A percentile compares a stretch with the other conserved stretches of the same genome.
These are phyloP conservation scores for Alternaria longipes DNA, from an alignment of 2,329 filamentous ascomycete species.

Conservation along the genomic window DNA sequence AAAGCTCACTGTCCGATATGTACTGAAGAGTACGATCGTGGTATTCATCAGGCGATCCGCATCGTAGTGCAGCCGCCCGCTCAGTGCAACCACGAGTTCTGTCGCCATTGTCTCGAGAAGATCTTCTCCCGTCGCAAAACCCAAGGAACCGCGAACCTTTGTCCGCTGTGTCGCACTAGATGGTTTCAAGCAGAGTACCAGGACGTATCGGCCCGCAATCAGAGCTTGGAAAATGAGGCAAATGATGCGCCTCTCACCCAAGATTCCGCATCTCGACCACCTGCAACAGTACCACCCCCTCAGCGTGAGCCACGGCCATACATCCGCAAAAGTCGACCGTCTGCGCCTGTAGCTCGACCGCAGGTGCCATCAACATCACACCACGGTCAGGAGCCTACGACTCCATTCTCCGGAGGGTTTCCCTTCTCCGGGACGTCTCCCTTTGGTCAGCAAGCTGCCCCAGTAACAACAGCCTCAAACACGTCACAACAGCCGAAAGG, in stretches of 20 bases:
- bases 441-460: background rate
- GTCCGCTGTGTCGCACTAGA: background rate
- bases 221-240: background rate
- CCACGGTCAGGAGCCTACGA: background rate
- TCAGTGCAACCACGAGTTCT: conserved; percentile 1
- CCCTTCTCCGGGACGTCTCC: background rate
- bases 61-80: background rate
- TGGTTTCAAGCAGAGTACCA: background rate
- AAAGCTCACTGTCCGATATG: background rate
- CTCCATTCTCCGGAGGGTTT: background rate
- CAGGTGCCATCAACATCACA: no score
- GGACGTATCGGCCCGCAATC: background rate
- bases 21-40: background rate
- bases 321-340: background rate
- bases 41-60: background rate
- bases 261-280: background rate
- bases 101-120: background rate
- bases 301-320: background rate
- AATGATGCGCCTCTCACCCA: background rate
- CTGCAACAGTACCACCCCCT: background rate
- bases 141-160: background rate
- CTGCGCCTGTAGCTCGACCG: background rate
- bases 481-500: no score
- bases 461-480: background rate
- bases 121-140: background rate